phyloP scores from a whole-genome alignment of 306 rosid genomes.

The Castanopsis chinensis region DNA sequence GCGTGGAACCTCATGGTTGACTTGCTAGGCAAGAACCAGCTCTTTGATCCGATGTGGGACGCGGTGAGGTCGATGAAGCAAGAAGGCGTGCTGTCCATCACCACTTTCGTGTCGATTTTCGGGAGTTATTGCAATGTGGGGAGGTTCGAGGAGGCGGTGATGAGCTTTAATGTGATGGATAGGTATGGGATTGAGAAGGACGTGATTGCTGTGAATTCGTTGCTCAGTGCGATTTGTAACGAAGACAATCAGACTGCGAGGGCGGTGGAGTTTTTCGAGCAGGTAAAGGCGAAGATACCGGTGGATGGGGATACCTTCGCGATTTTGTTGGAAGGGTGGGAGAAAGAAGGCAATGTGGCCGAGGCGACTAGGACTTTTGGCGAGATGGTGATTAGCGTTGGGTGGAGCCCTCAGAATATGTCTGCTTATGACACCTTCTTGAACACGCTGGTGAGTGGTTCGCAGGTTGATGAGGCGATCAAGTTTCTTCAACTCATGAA shows the following conservation, averaged over 20 bases:
- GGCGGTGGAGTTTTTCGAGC: constrained; percentile 48
- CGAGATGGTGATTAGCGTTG: constrained; percentile 50
- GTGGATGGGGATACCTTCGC: constrained; percentile 58
- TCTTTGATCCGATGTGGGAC: constrained; percentile 79
- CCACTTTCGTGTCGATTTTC: constrained; percentile 55
- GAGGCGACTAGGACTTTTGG: constrained; percentile 48
- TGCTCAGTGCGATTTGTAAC: constrained; percentile 55
- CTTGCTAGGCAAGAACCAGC: constrained; percentile 55
- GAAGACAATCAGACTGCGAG: constrained; percentile 36
- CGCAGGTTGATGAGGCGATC: constrained; percentile 39
- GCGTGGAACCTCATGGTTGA: constrained; percentile 76
- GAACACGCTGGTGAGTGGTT: constrained; percentile 41
- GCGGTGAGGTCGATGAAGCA: constrained; percentile 67
- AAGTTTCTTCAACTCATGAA: constrained; percentile 48
- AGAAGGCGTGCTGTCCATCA: constrained; percentile 38
- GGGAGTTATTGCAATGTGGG: constrained; percentile 56
- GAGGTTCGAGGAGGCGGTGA: constrained; percentile 52
- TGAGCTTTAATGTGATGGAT: constrained; percentile 69
- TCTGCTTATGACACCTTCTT: constrained; percentile 55
- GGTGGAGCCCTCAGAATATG: constrained; percentile 48
- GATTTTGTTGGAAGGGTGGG: constrained; percentile 65
- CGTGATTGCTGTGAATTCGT: constrained; percentile 54
- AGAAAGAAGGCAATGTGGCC: constrained; percentile 52
- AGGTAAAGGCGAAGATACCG: constrained; percentile 35
- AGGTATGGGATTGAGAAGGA: constrained; percentile 47